These are phyloP conservation scores for Lagerstroemia speciosa DNA, from an alignment of 345 rosid species.

Conservation along the genomic window DNA sequence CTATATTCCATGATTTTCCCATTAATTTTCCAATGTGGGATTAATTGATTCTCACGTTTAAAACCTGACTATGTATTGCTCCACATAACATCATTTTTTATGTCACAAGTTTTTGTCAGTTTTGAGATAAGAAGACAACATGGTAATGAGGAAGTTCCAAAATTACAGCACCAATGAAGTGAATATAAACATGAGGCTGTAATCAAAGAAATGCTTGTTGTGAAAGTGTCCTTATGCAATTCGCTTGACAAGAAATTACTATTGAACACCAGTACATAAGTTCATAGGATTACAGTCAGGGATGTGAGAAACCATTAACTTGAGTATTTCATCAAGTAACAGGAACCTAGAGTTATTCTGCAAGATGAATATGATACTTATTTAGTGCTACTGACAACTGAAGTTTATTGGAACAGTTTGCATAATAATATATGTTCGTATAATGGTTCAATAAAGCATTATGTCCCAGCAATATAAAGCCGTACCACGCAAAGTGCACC, in stretches of 20 bases:
- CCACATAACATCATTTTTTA: neutral
- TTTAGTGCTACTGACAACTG: neutral
- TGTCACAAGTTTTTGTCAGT: neutral
- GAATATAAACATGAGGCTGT: neutral
- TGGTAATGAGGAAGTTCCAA: neutral
- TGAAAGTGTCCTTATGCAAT: too few species aligned
- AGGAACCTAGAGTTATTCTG: neutral
- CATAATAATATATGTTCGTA: neutral
- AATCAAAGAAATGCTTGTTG: too few species aligned
- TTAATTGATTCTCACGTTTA: too few species aligned
- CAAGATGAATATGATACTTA: neutral
- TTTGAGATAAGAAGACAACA: neutral
- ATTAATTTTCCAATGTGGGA: too few species aligned
- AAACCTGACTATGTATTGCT: too few species aligned
- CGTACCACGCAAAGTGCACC: constrained; percentile 80
- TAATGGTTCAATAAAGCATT: neutral
- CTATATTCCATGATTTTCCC: too few species aligned
- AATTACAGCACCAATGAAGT: neutral
- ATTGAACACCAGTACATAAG: neutral
- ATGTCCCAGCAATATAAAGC: constrained; percentile 1
- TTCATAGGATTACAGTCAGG: neutral
- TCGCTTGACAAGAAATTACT: neutral
- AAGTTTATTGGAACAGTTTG: neutral
- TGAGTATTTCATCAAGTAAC: neutral
- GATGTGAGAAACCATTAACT: neutral